Evolutionary conservation across 768 basidiomycete species (phyloP), one percentile per base, ranked within the genome.

Genomic region (Lyophyllum shimeji): DNA sequence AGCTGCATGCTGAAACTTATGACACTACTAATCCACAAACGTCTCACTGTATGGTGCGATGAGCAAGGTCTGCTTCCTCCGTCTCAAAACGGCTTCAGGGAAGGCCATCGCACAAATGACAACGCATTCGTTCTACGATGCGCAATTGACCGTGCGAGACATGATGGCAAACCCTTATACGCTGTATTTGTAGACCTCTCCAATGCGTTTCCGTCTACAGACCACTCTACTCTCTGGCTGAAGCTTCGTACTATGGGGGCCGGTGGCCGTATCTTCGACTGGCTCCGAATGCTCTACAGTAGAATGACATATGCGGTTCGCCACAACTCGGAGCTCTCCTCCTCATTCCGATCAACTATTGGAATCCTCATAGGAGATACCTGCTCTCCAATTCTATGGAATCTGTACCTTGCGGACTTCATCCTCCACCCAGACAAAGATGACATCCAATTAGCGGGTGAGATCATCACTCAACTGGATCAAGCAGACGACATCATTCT

Each of bases 31-130:
- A 65, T 68, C 17, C 58, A 64, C 17, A 47, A 21, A 25, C 53
- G 63, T 13, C 50, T 66, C 13, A 57, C 53, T 13, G 56, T 47
- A 13, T 68, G 62, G 63, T 55, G 57, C 1, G 68, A 67, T 15
- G 49, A 39, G 2, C 21, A 45, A 1, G 39, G 51, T 1, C 25
- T 56, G 1, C 42, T 56, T 20, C 55, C 55, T 1, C 17, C 18
- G 4, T 62, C 65, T 0, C 71, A 73, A 55, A 71, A 70, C 52
- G 68, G 71, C 0, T 73, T 70, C 43, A 46, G 70, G 1, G 39
- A 42, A 20, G 59, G 60, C 1, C 61, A 54, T 33, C 59, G 65
- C 1, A 70, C 67, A 8, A 63, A 61, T 24, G 46, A 54, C 39
- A 54, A 47, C 37, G 45, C 37, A 3, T 54, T 54, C 25, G 48